Conservation (phyloP, 441 rosid genomes). For the Corymbia calophylla region DNA sequence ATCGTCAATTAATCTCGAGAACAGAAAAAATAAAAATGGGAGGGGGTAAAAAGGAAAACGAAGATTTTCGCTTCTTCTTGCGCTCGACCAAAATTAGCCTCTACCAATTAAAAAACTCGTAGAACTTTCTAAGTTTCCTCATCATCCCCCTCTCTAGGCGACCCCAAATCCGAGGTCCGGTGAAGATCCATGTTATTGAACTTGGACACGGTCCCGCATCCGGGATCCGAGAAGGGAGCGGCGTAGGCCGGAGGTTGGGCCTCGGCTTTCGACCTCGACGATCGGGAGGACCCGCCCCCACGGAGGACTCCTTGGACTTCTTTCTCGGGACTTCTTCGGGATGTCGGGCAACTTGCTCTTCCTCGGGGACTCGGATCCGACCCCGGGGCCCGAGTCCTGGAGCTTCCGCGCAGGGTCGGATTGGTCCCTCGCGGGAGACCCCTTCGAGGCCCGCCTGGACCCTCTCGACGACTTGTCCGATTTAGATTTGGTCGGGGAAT, state of each 20-base stretch:
- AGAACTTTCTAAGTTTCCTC: neutral
- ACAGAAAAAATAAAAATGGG: neutral
- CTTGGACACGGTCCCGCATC: slow-evolving; percentile 12
- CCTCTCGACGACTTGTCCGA: neutral
- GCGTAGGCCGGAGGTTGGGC: neutral
- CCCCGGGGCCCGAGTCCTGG: neutral
- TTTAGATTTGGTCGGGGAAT: neutral
- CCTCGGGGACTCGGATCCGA: slow-evolving; percentile 11
- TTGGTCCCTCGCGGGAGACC: neutral
- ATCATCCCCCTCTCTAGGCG: neutral
- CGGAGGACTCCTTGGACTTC: slow-evolving; percentile 37
- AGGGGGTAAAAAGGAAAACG: neutral
- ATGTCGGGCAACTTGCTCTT: slow-evolving; percentile 20
- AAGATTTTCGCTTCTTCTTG: neutral
- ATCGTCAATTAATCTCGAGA: neutral
- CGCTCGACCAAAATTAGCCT: neutral
- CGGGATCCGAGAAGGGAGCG: neutral
- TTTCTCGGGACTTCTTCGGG: slow-evolving; percentile 45
- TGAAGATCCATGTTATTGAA: neutral
- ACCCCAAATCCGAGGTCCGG: neutral
- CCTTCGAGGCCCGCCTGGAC: neutral
- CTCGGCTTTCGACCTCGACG: slow-evolving; percentile 14
- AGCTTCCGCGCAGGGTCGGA: neutral
- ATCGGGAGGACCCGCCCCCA: slow-evolving; percentile 26
- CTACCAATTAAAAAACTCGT: neutral